phyloP scores from a whole-genome alignment of 2,329 filamentous ascomycete genomes.

The Lecanicillium sp. region DNA sequence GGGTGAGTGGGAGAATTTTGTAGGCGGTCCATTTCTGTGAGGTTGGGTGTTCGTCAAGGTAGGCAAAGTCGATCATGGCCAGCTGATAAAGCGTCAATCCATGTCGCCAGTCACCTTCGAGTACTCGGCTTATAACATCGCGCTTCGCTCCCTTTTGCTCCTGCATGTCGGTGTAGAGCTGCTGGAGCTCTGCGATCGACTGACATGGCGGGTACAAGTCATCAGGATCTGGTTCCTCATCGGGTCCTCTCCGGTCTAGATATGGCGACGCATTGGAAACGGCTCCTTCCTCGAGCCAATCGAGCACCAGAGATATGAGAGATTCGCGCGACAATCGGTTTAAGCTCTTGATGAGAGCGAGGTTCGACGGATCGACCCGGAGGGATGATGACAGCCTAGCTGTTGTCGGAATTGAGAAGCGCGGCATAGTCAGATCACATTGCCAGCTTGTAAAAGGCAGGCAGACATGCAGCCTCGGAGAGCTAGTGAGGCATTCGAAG shows the following conservation, averaged over 20 bases:
- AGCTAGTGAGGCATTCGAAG: too few species aligned
- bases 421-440: conserved; percentile 31
- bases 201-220: conserved; percentile 62
- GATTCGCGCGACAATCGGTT: conserved; percentile 63
- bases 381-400: conserved; percentile 64
- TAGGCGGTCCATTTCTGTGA: conserved; percentile 58
- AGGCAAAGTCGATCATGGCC: conserved; percentile 60
- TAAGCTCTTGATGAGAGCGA: conserved; percentile 57
- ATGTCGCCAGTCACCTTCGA: conserved; percentile 61
- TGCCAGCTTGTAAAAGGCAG: too few species aligned
- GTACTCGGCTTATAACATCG: conserved; percentile 54
- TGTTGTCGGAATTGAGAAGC: conserved; percentile 60
- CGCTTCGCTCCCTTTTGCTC: conserved; percentile 51
- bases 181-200: conserved; percentile 57
- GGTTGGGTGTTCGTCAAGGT: conserved; percentile 56
- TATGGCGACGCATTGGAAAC: conserved; percentile 41
- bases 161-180: conserved; percentile 54
- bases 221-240: conserved; percentile 49
- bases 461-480: too few species aligned
- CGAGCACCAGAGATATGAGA: conserved; percentile 61
- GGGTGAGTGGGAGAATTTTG: conserved; percentile 45
- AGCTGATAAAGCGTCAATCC: conserved; percentile 58
- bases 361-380: conserved; percentile 57
- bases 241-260: conserved; percentile 20
- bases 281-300: conserved; percentile 68